A percentile compares a stretch with the other conserved stretches of the same genome.
Conservation (phyloP, 2,329 filamentous ascomycete genomes). For the Pseudocercospora crystallina region DNA sequence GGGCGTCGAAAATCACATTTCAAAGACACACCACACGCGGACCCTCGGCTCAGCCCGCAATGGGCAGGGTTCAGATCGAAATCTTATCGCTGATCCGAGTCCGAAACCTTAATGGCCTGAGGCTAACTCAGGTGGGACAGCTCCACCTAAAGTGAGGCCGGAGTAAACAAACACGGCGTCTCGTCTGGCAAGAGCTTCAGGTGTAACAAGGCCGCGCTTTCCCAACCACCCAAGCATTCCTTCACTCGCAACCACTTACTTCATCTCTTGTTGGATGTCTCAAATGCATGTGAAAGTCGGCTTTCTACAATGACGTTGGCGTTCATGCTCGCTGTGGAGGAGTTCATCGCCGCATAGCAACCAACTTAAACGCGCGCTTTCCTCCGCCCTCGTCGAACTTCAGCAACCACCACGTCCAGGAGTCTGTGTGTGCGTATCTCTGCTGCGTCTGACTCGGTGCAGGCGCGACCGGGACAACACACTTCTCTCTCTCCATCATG, state of each 20-base stretch:
- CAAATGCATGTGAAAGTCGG: not conserved
- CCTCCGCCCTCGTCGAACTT: not conserved
- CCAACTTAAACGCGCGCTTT: constrained; percentile 7
- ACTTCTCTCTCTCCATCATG: constrained; percentile 15
- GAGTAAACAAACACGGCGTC: constrained; percentile 13
- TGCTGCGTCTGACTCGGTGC: constrained; percentile 9
- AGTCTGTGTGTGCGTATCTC: too few species aligned
- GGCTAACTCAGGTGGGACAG: not conserved
- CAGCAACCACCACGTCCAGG: too few species aligned
- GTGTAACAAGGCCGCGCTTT: constrained; percentile 16
- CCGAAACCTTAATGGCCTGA: too few species aligned
- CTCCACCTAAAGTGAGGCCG: constrained; percentile 2
- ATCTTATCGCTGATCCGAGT: too few species aligned
- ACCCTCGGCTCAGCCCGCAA: too few species aligned
- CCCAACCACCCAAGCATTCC: constrained; percentile 1
- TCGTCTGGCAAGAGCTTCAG: not conserved
- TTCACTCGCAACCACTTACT: not conserved
- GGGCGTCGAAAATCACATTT: too few species aligned
- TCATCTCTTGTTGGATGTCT: constrained; percentile 5
- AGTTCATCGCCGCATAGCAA: constrained; percentile 13
- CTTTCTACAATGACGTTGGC: constrained; percentile 9
- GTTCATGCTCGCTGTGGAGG: not conserved
- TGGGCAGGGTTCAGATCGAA: too few species aligned
- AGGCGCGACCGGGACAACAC: constrained; percentile 5
- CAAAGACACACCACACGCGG: too few species aligned